Base-by-base conservation (phyloP, 768 basidiomycete genomes). In the Baorangia bicolor region DNA sequence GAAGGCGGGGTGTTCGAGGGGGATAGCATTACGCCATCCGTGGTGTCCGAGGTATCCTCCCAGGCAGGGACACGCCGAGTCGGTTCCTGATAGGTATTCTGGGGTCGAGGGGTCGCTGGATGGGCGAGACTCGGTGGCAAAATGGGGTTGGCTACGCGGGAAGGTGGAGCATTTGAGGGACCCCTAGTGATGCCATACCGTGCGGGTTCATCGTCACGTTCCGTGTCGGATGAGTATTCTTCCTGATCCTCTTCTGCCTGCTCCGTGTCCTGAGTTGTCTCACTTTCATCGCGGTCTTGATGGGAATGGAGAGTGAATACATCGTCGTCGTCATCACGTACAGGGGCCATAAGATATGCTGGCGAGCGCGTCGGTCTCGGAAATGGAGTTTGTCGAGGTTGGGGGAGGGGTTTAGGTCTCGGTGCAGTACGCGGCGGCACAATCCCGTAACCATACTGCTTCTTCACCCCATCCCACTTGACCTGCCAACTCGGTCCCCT, bases 401-500 rank as follows among this genome's bases (percentile, higher is more conserved):
- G 59, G 14, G 63, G 65, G 53, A 65, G 57, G 8, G 49, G 53
- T 40, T 58, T 60, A 35, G 48, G 51, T 33, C 52, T 67, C 52
- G 42, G 51, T n/a, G 30, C 43, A n/a, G 45, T 43, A 25, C 41
- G 55, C 56, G 68, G 55, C 33, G 48, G 48, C n/a, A 58, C 53
- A 23, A 57, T 58, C 27, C 62, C 72, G 58, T 80, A 77, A 13
- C 75, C 77, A 59, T 83, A 68, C 60, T 83, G 81, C 33, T 67
- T 66, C 74, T 88, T 93, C 51, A 90, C 84, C 59, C 76, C 76
- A 33, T 75, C 75, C 93, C 93, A 95, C 70, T 92, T 92, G 30
- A 84, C 87, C 30, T 78, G 82, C 92, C 92, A 95, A 65, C 82
- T 87, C 53, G 76, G 77, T 11, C 90, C 93, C 72, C 85, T 89